Evolutionary conservation across 1,139 yeast species (phyloP), one percentile per base, ranked within the genome.

Genomic region (Zygoascus meyerae): DNA sequence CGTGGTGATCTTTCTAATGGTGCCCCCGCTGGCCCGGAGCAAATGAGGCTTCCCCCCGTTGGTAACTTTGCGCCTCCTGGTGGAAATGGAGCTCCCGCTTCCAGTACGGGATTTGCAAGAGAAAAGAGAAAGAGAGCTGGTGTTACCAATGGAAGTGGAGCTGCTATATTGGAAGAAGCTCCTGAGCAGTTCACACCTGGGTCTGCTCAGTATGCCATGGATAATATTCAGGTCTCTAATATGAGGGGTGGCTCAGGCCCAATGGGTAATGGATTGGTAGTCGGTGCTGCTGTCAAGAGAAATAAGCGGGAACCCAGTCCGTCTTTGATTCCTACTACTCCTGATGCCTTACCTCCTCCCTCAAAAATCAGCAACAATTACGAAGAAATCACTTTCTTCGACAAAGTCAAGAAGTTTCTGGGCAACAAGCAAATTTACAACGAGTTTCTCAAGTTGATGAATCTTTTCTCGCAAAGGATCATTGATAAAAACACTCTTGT

Each of bases 21-120:
- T 11, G 37, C 46, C 12, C 49, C 40, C 49, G 45, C 46, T 26
- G 49, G 42, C 48, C 55, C 43, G 32, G 56, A 53, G 16, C 55
- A 54, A 29, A 51, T 58, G 48, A 90, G 86, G 56, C 73, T 92
- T 51, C 98, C 98, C 14, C 97, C 98, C 5, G 90, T 92, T 34
- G 98, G 98, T 5, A 90, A 83, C 62, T 92, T 92, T 65, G 95
- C 94, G 32, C 95, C 96, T 9, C 90, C 89, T 16, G 52, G 50
- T 9, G 40, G 36, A 21, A n/a, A 32, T 37, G 34, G 32, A 14
- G 34, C 47, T 16, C 34, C 44, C 26, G 34, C 18, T n/a, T 29
- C 40, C 28, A 42, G 17, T 2, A 10, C 48, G 6, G 48, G 49
- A 6, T 36, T 32, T 32, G 51, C 26, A 21, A 34, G 48, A 3